Percentiles rank a stretch among this genome's conserved stretches.
These are phyloP conservation scores for Citrullus mucosospermus DNA, from an alignment of 306 rosid genomes.

Conservation along the genomic window DNA sequence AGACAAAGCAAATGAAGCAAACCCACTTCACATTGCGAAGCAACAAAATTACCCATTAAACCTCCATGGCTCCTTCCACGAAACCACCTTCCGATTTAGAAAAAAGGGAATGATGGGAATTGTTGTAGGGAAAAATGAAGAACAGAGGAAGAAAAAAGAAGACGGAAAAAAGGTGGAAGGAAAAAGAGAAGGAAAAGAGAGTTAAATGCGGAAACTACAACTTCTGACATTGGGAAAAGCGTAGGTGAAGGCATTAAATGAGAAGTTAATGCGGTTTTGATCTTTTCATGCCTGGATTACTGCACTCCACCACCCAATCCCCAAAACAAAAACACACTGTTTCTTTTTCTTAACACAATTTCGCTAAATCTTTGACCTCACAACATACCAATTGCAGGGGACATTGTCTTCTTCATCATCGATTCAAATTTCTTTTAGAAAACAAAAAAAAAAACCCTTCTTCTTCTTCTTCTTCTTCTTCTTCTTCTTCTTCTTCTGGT, in stretches of 20 bases:
- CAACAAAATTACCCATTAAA: background rate
- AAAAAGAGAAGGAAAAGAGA: constrained; percentile 22
- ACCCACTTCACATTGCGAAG: constrained; percentile 13
- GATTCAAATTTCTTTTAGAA: background rate
- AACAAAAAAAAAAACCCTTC: too few relatives aligned
- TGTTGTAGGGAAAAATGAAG: constrained; percentile 16
- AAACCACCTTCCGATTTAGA: background rate
- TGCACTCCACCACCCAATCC: constrained; percentile 16
- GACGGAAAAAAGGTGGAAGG: background rate
- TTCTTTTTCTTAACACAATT: background rate
- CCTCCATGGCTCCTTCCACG: background rate
- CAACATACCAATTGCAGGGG: background rate
- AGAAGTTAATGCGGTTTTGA: constrained; percentile 52
- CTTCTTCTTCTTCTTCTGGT: background rate
- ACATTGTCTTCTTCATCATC: background rate
- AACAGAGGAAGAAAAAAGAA: background rate
- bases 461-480: too few relatives aligned
- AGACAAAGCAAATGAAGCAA: background rate
- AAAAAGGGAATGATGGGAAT: constrained; percentile 10
- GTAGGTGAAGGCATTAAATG: constrained; percentile 67
- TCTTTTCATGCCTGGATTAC: constrained; percentile 43
- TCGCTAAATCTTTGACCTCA: background rate
- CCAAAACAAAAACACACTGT: background rate
- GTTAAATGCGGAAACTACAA: constrained; percentile 49
- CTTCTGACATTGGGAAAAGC: constrained; percentile 27